Conservation (phyloP, 2,329 filamentous ascomycete genomes). For the Chrysosporium queenslandicum region DNA sequence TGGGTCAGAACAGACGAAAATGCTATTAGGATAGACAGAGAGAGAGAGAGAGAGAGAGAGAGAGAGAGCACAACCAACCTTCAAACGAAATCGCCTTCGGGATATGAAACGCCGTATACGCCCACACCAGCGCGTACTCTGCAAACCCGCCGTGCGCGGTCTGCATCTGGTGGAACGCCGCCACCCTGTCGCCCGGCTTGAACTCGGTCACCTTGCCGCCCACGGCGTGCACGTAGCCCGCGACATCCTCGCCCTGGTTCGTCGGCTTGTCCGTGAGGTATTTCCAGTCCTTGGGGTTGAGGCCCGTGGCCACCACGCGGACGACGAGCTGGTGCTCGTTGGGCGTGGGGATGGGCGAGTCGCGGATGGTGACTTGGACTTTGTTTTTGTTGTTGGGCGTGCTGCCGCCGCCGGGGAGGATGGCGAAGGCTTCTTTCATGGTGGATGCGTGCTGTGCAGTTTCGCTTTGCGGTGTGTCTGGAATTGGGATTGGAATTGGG, state of each 20-base stretch:
- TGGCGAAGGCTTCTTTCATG: slow-evolving; percentile 38
- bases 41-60: background rate
- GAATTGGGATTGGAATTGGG: too few relatives aligned
- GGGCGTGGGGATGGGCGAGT: slow-evolving; percentile 36
- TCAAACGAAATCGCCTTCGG: slow-evolving; percentile 44
- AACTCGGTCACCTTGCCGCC: slow-evolving; percentile 46
- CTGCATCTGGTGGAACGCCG: slow-evolving; percentile 41
- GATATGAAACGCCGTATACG: slow-evolving; percentile 47
- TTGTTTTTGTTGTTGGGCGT: slow-evolving; percentile 18
- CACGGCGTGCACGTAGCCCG: slow-evolving; percentile 43
- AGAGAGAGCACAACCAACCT: slow-evolving; percentile 27
- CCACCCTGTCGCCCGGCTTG: slow-evolving; percentile 47
- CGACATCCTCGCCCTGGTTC: slow-evolving; percentile 46
- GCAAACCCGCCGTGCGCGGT: slow-evolving; percentile 44
- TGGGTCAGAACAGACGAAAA: too few relatives aligned
- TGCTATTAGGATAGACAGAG: too few relatives aligned
- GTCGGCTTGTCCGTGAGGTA: slow-evolving; percentile 12
- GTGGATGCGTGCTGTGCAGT: background rate
- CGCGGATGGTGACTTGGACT: slow-evolving; percentile 26
- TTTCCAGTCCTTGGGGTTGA: slow-evolving; percentile 44
- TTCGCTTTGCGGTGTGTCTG: too few relatives aligned
- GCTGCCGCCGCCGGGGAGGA: slow-evolving; percentile 20
- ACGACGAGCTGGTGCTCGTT: slow-evolving; percentile 31
- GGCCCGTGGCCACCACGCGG: slow-evolving; percentile 33
- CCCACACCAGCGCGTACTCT: slow-evolving; percentile 47